Percentiles rank a stretch among this genome's conserved stretches.
phyloP scores from a whole-genome alignment of 2,329 filamentous ascomycete species.

The Magnaporthiopsis rhizophila region DNA sequence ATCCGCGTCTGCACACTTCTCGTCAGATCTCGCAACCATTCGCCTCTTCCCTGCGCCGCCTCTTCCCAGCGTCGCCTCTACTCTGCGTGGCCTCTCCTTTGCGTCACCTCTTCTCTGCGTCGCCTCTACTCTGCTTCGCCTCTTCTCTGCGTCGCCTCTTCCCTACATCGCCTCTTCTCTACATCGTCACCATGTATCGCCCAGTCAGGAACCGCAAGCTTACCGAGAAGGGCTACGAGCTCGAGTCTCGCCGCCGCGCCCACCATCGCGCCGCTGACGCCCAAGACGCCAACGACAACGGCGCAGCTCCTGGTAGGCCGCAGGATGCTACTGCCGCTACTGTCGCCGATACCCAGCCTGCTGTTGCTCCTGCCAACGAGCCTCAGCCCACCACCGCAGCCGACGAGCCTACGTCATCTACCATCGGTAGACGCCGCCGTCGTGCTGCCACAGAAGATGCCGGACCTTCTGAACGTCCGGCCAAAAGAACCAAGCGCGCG shows the following conservation, averaged over 20 bases:
- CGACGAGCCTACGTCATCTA: background rate
- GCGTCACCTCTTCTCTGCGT: too few species aligned
- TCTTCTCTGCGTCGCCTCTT: too few species aligned
- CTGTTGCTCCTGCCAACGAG: too few species aligned
- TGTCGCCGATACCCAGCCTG: background rate
- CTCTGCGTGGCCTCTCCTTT: too few species aligned
- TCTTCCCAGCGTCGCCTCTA: too few species aligned
- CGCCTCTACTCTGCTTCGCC: too few species aligned
- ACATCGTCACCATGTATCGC: background rate
- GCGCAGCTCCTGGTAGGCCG: too few species aligned
- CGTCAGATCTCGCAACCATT: background rate
- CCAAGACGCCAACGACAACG: background rate
- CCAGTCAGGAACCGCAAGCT: conserved; percentile 7
- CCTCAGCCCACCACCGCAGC: too few species aligned
- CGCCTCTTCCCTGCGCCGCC: too few species aligned
- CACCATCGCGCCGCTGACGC: too few species aligned
- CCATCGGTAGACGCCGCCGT: background rate
- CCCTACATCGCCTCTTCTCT: background rate
- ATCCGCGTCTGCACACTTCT: background rate
- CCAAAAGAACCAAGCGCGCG: background rate
- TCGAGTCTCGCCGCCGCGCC: background rate
- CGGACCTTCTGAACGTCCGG: background rate
- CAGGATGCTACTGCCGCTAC: too few species aligned
- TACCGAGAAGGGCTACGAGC: conserved; percentile 6
- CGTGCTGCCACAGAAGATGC: background rate